A percentile compares a stretch with the other conserved stretches of the same genome.
Evolutionary conservation across 202 grass and related monocot genomes (phyloP).

Genomic region (Cymbopogon flexuosus): DNA sequence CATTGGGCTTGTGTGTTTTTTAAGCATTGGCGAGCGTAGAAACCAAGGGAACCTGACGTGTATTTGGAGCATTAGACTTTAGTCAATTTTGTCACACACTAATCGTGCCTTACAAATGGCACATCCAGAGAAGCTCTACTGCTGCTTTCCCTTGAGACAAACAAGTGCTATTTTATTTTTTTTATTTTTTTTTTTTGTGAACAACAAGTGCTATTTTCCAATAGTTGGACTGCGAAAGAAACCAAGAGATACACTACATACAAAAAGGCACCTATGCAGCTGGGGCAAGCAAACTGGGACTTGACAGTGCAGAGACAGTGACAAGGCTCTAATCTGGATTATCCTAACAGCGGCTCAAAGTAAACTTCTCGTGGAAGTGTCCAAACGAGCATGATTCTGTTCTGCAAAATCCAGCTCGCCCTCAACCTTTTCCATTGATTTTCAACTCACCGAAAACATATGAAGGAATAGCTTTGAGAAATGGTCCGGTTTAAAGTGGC

Average conservation of each 20-base stretch:
- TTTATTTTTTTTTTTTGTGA: too few relatives aligned
- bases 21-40: slow-evolving; percentile 31
- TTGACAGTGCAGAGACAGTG: not conserved
- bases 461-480: not conserved
- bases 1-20: slow-evolving; percentile 19
- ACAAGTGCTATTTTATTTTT: not conserved
- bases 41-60: slow-evolving; percentile 27
- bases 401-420: slow-evolving; percentile 20
- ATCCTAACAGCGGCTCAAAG: slow-evolving; percentile 32
- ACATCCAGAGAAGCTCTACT: not conserved
- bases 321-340: slow-evolving; percentile 14
- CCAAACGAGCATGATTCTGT: slow-evolving; percentile 22
- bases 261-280: not conserved
- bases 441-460: slow-evolving; percentile 16
- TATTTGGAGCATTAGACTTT: slow-evolving; percentile 6
- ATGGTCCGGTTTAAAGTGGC: slow-evolving; percentile 16
- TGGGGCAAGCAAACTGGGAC: slow-evolving; percentile 14
- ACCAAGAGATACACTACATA: slow-evolving; percentile 8
- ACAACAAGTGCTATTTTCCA: slow-evolving; percentile 4
- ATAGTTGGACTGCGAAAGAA: slow-evolving; percentile 3
- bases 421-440: slow-evolving; percentile 40
- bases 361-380: slow-evolving; percentile 27
- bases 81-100: slow-evolving; percentile 23
- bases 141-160: not conserved
- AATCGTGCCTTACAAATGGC: slow-evolving; percentile 23